Percentiles rank a stretch among this genome's conserved stretches.
Evolutionary conservation across 2,329 filamentous ascomycete genomes (phyloP).

Genomic region (Lasiodiplodia citricola): DNA sequence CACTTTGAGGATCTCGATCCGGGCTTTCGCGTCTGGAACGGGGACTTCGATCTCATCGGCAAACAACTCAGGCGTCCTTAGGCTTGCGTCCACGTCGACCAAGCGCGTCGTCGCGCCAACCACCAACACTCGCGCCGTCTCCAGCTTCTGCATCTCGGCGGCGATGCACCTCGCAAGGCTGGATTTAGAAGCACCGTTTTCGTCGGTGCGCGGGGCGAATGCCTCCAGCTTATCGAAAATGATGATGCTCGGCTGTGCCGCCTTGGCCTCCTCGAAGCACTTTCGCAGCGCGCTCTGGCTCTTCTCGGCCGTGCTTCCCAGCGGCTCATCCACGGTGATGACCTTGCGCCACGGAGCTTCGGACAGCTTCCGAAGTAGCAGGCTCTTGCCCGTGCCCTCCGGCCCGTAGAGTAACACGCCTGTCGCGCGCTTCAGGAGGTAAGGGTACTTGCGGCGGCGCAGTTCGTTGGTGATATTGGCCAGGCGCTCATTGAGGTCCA

Average conservation of each 20-base stretch:
- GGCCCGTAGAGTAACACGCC: conserved; percentile 80
- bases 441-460: conserved; percentile 18
- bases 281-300: conserved; percentile 65
- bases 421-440: conserved; percentile 32
- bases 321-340: conserved; percentile 61
- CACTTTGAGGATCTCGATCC: conserved; percentile 72
- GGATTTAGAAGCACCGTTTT: conserved; percentile 33
- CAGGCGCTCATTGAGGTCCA: conserved; percentile 71
- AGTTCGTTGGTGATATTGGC: conserved; percentile 34
- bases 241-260: conserved; percentile 75
- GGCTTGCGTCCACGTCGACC: conserved; percentile 71
- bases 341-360: conserved; percentile 72
- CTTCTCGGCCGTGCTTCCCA: conserved; percentile 43
- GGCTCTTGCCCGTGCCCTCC: conserved; percentile 82
- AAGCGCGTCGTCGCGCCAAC: conserved; percentile 76
- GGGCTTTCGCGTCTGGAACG: conserved; percentile 72
- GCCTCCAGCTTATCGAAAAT: conserved; percentile 79
- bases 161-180: conserved; percentile 23
- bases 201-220: conserved; percentile 65
- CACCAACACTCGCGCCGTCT: conserved; percentile 66
- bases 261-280: conserved; percentile 71
- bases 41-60: conserved; percentile 72
- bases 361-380: conserved; percentile 72
- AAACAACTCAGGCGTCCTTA: conserved; percentile 71
- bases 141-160: conserved; percentile 20